Evolutionary conservation across 106 monocot genomes (phyloP).

Genomic region (Chionographis japonica): DNA sequence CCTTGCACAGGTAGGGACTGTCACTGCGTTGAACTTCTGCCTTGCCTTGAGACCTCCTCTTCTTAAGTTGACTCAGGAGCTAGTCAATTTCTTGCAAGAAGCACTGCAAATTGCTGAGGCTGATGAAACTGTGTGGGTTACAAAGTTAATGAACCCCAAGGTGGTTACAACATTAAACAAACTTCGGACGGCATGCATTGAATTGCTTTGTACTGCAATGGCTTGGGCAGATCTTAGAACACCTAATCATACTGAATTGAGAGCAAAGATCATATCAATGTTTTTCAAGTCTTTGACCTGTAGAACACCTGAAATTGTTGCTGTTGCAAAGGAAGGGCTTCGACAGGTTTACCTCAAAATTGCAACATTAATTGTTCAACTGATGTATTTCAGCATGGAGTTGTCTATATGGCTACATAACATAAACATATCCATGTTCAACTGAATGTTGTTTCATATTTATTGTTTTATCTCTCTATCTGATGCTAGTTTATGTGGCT

Average conservation of each 20-base stretch:
- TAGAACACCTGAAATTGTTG: slow-evolving; percentile 88
- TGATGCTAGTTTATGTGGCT: slow-evolving; percentile 1
- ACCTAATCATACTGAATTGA: slow-evolving; percentile 64
- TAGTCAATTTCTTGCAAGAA: slow-evolving; percentile 95
- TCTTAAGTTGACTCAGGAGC: slow-evolving; percentile 89
- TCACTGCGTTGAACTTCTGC: slow-evolving; percentile 93
- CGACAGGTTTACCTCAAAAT: slow-evolving; percentile 52
- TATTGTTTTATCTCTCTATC: neutral
- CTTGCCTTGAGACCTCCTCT: slow-evolving; percentile 95
- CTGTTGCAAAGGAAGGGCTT: slow-evolving; percentile 98
- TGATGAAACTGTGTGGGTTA: slow-evolving; percentile 95
- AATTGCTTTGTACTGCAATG: slow-evolving; percentile 98
- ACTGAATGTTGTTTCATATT: neutral
- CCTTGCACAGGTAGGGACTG: slow-evolving; percentile 77
- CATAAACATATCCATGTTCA: neutral
- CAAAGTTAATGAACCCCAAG: slow-evolving; percentile 93
- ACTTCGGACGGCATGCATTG: slow-evolving; percentile 97
- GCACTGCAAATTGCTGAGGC: slow-evolving; percentile 99
- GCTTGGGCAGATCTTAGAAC: slow-evolving; percentile 94
- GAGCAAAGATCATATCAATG: slow-evolving; percentile 95
- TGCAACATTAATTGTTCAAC: neutral
- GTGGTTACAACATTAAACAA: slow-evolving; percentile 85
- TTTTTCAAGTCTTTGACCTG: slow-evolving; percentile 99
- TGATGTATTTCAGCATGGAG: too few species aligned
- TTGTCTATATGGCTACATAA: neutral